Evolutionary conservation across 176 grass and related monocot species (phyloP).

Genomic region (Oryza longistaminata): DNA sequence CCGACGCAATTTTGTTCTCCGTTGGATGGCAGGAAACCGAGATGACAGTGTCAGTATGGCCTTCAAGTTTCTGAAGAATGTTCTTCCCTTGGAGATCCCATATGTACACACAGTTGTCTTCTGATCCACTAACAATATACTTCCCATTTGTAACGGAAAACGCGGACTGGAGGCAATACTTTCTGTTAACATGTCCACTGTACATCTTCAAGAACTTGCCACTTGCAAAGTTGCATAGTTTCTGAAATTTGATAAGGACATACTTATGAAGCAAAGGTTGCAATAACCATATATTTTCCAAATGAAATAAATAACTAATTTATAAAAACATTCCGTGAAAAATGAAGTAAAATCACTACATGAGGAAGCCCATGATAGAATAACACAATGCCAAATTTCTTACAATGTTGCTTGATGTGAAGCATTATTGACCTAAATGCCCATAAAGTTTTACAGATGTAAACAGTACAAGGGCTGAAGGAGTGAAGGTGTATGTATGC

Average conservation of each 20-base stretch:
- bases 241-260: slow-evolving; percentile 54
- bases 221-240: slow-evolving; percentile 75
- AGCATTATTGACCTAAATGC: not conserved
- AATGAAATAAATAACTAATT: not conserved
- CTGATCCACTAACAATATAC: slow-evolving; percentile 85
- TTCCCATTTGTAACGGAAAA: slow-evolving; percentile 85
- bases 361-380: slow-evolving; percentile 1
- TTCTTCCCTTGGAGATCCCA: slow-evolving; percentile 97
- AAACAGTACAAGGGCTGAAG: not conserved
- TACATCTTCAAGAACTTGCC: slow-evolving; percentile 85
- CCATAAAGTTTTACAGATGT: not conserved
- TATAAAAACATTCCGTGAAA: not conserved
- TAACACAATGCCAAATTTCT: not conserved
- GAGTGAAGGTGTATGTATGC: not conserved
- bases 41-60: slow-evolving; percentile 71
- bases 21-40: slow-evolving; percentile 76
- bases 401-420: not conserved
- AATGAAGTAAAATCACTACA: not conserved
- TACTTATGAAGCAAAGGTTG: slow-evolving; percentile 16
- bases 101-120: slow-evolving; percentile 86
- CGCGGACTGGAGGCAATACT: slow-evolving; percentile 73
- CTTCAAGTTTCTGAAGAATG: slow-evolving; percentile 89
- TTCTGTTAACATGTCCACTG: slow-evolving; percentile 68
- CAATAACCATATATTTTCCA: not conserved
- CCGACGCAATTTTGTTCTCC: slow-evolving; percentile 82